Conservation (phyloP, 305 asterid species). For the Solanum hybrid region DNA sequence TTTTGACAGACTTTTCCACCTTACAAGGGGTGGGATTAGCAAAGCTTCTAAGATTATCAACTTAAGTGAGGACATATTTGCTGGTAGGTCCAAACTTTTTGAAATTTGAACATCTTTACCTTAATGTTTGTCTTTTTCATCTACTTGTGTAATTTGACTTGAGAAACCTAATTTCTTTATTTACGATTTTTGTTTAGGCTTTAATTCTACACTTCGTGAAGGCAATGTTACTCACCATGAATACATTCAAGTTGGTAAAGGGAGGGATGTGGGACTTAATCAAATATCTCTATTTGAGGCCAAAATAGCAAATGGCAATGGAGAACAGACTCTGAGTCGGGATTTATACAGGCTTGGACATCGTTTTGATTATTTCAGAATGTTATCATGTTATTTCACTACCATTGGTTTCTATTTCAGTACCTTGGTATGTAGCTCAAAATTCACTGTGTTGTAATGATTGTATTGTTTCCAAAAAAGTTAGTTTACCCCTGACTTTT, state of each 20-base stretch:
- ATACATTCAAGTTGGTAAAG: slow-evolving; percentile 95
- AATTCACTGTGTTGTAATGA: neutral
- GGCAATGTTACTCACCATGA: slow-evolving; percentile 98
- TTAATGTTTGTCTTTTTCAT: neutral
- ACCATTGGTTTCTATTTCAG: slow-evolving; percentile 92
- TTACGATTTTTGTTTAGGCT: slow-evolving; percentile 34
- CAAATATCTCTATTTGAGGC: slow-evolving; percentile 94
- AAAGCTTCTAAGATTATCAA: slow-evolving; percentile 89
- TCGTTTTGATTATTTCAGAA: slow-evolving; percentile 89
- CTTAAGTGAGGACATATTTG: slow-evolving; percentile 92
- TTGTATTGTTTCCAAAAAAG: neutral
- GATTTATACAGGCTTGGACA: slow-evolving; percentile 92
- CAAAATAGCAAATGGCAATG: slow-evolving; percentile 90
- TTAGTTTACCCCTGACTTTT: slow-evolving; percentile 9
- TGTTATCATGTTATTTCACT: slow-evolving; percentile 87
- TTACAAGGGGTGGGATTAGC: slow-evolving; percentile 91
- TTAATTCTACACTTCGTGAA: slow-evolving; percentile 92
- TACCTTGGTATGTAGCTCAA: slow-evolving; percentile 52
- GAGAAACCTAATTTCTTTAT: neutral
- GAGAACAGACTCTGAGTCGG: slow-evolving; percentile 92
- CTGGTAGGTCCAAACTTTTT: slow-evolving; percentile 38
- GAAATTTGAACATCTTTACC: neutral
- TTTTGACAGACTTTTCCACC: slow-evolving; percentile 88
- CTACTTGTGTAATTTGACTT: neutral
- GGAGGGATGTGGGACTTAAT: slow-evolving; percentile 95